Evolutionary conservation across 164 flowering plant genomes (phyloP), one percentile per base, ranked within the genome.

Genomic region (Berberis vulgaris): DNA sequence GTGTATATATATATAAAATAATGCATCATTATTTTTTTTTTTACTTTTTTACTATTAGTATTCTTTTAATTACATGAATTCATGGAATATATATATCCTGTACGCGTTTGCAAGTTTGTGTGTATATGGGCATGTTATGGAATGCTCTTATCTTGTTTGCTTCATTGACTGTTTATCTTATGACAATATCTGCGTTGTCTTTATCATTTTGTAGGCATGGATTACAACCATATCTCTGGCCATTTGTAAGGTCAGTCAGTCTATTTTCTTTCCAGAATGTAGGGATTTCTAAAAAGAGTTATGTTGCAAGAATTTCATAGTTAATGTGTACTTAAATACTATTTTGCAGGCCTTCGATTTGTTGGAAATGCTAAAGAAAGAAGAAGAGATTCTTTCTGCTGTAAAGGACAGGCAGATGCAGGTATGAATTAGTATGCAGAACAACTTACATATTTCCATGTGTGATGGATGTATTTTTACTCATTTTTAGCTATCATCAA

Each of bases 361-460:
- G 44, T 69, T 89, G 68, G 99, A 91, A 68, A 85, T 91, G 98
- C 78, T 91, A 45, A 91, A 89, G 86, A 87, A 82, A 79, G 99
- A 95, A 78, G 98, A 91, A 71, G 96, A 88, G 65, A 87, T 95
- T 84, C 92, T 95, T 61, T 64, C 84, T 57, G 89, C 87, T 49
- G 61, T 95, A 54, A 87, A 82, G 70, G 95, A 88, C 65, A 82
- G 71, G 68, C 89, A 89, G 60, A 63, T 65, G 49, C 82, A 86
- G 98, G 99, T 95, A 83, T 40, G 54, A 4, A 12, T 26, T 26
- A 26, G 26, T 26, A 26, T 26, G 26, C 26, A 26, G 26, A 26
- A 26, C 26, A 26, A 26, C 26, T 26, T 26, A 26, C 26, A 26
- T 26, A 26, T 26, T 26, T 26, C 26, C 26, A 26, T 26, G 26